These are phyloP conservation scores for Mollisia scopiformis DNA, from an alignment of 2,329 filamentous ascomycete species.

Conservation along the genomic window DNA sequence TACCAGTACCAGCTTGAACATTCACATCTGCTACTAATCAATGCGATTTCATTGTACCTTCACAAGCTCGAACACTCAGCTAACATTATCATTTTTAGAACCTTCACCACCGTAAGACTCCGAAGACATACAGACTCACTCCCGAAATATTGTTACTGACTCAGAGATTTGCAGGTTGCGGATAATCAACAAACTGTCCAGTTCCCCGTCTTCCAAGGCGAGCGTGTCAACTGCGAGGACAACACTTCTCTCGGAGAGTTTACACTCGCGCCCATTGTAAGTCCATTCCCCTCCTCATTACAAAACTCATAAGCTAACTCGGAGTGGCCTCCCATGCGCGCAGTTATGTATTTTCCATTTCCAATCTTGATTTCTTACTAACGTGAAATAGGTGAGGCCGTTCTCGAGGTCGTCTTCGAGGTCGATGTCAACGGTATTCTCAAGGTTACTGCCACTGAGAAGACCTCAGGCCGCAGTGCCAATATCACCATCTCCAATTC, in stretches of 20 bases:
- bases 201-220: constrained; percentile 72
- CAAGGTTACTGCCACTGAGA: constrained; percentile 99
- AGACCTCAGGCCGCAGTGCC: constrained; percentile 94
- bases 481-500: constrained; percentile 99
- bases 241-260: constrained; percentile 99
- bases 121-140: too few relatives aligned
- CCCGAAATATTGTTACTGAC: too few relatives aligned
- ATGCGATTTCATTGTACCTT: too few relatives aligned
- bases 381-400: constrained; percentile 96
- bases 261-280: constrained; percentile 77
- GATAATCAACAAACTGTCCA: constrained; percentile 27
- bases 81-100: constrained; percentile 41
- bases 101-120: constrained; percentile 83
- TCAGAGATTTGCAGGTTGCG: too few relatives aligned
- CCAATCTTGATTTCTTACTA: too few relatives aligned
- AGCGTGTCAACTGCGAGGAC: constrained; percentile 97
- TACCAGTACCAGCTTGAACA: constrained; percentile 8
- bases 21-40: too few relatives aligned
- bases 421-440: constrained; percentile 99
- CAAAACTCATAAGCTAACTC: constrained; percentile 1
- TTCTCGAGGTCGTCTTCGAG: constrained; percentile 98
- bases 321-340: constrained; percentile 49
- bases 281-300: not conserved
- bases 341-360: too few relatives aligned
- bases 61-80: not conserved